Evolutionary conservation across 1,284 basidiomycete species (phyloP).

Genomic region (Phellinidium pouzarii): DNA sequence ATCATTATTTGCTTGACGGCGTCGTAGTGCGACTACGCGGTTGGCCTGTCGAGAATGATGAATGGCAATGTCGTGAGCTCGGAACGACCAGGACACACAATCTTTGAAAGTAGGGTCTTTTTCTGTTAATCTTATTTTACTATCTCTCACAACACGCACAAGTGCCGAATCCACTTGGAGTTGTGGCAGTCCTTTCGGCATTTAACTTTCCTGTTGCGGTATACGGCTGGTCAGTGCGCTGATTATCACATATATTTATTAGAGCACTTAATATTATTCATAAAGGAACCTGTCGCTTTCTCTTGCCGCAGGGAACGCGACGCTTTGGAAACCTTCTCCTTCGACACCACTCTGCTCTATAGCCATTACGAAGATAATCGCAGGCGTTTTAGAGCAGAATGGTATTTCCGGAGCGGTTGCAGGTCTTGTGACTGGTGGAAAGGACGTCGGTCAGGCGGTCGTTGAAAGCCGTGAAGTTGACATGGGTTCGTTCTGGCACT

Average conservation of each 20-base stretch:
- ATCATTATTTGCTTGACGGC: background rate
- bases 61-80: slow-evolving; percentile 80
- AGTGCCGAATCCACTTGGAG: slow-evolving; percentile 91
- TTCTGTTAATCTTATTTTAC: slow-evolving; percentile 4
- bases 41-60: slow-evolving; percentile 89
- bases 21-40: slow-evolving; percentile 58
- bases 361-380: slow-evolving; percentile 81
- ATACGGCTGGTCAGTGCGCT: slow-evolving; percentile 66
- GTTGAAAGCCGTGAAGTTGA: slow-evolving; percentile 71
- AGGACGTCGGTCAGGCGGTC: slow-evolving; percentile 73
- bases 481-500: slow-evolving; percentile 45
- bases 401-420: slow-evolving; percentile 79
- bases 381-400: slow-evolving; percentile 75
- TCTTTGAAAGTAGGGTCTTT: slow-evolving; percentile 63
- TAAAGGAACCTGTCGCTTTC: slow-evolving; percentile 85
- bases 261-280: slow-evolving; percentile 8
- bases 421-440: slow-evolving; percentile 76
- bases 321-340: slow-evolving; percentile 92
- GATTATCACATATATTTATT: background rate
- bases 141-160: slow-evolving; percentile 4
- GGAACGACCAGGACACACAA: slow-evolving; percentile 85
- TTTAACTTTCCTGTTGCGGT: slow-evolving; percentile 95
- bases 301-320: slow-evolving; percentile 86
- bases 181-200: slow-evolving; percentile 86
- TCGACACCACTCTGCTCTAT: slow-evolving; percentile 85